Evolutionary conservation across 2,329 filamentous ascomycete genomes (phyloP).

Genomic region (Calonectria crousiana): DNA sequence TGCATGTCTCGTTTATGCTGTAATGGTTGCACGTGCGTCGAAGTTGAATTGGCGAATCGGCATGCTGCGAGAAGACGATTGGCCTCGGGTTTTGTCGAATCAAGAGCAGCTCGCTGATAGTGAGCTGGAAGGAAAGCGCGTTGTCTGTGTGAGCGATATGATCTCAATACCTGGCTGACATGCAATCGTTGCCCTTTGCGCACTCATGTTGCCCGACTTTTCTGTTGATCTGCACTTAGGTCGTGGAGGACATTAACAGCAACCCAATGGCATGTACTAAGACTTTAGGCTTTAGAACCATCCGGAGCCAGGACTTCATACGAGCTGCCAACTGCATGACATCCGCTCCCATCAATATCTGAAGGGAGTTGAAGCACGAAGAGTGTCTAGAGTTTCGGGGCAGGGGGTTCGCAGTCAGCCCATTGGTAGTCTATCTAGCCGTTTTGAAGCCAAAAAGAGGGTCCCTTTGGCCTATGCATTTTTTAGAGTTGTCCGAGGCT

Average conservation of each 20-base stretch:
- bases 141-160: slow-evolving; percentile 33
- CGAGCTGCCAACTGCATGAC: slow-evolving; percentile 32
- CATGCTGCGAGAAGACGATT: slow-evolving; percentile 31
- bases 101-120: slow-evolving; percentile 43
- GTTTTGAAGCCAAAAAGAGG: slow-evolving; percentile 40
- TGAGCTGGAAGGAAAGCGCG: slow-evolving; percentile 31
- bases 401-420: slow-evolving; percentile 51
- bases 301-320: slow-evolving; percentile 34
- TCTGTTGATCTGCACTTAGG: rapidly evolving
- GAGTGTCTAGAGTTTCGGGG: slow-evolving; percentile 47
- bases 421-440: slow-evolving; percentile 47
- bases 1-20: slow-evolving; percentile 47
- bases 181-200: slow-evolving; percentile 17
- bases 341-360: not conserved
- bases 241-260: not conserved
- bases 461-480: slow-evolving; percentile 48
- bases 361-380: slow-evolving; percentile 44
- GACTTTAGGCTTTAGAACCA: slow-evolving; percentile 28
- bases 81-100: slow-evolving; percentile 32
- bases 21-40: slow-evolving; percentile 47
- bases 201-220: not conserved
- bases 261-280: slow-evolving; percentile 29
- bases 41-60: slow-evolving; percentile 37
- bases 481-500: slow-evolving; percentile 4
- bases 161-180: not conserved